Evolutionary conservation across 1,284 basidiomycete species (phyloP).

Genomic region (Trichosporon inkin): DNA sequence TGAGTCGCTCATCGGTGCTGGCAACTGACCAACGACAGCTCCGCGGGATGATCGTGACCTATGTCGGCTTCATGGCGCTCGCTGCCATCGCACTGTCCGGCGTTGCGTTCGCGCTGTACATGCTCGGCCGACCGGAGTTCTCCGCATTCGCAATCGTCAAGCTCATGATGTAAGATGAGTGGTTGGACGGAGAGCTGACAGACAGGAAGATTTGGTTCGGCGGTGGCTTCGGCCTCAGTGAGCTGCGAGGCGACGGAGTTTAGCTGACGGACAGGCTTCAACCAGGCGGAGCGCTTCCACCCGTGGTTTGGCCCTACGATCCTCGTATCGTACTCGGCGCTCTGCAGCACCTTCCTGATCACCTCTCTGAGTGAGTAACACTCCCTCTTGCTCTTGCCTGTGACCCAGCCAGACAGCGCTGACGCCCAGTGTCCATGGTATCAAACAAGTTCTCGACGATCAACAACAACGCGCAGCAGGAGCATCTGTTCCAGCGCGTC

Average conservation of each 20-base stretch:
- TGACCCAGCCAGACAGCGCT: background rate
- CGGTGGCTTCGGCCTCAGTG: background rate
- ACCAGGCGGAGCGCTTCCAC: slow-evolving; percentile 60
- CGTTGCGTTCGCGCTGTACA: slow-evolving; percentile 66
- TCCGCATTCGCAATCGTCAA: slow-evolving; percentile 56
- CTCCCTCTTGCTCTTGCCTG: too few species aligned
- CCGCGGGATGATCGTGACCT: slow-evolving; percentile 65
- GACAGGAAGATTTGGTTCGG: slow-evolving; percentile 14
- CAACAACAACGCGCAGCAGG: slow-evolving; percentile 72
- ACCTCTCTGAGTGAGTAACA: slow-evolving; percentile 59
- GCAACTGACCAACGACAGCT: slow-evolving; percentile 52
- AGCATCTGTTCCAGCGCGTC: slow-evolving; percentile 83
- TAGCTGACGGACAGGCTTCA: slow-evolving; percentile 20
- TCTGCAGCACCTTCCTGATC: slow-evolving; percentile 49
- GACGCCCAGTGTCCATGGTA: slow-evolving; percentile 60
- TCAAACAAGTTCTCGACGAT: slow-evolving; percentile 80
- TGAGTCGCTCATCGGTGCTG: slow-evolving; percentile 46
- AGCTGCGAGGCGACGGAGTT: background rate
- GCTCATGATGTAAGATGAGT: slow-evolving; percentile 52
- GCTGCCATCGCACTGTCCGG: slow-evolving; percentile 64
- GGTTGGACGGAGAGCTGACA: background rate
- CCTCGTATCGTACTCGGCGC: slow-evolving; percentile 69
- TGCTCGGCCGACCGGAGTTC: slow-evolving; percentile 5
- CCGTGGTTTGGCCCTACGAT: slow-evolving; percentile 70
- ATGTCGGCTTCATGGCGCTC: slow-evolving; percentile 77